Evolutionary conservation across 352 stramenopile species (phyloP), one percentile per base, ranked within the genome.

Genomic region (Globisporangium megalacanthum): DNA sequence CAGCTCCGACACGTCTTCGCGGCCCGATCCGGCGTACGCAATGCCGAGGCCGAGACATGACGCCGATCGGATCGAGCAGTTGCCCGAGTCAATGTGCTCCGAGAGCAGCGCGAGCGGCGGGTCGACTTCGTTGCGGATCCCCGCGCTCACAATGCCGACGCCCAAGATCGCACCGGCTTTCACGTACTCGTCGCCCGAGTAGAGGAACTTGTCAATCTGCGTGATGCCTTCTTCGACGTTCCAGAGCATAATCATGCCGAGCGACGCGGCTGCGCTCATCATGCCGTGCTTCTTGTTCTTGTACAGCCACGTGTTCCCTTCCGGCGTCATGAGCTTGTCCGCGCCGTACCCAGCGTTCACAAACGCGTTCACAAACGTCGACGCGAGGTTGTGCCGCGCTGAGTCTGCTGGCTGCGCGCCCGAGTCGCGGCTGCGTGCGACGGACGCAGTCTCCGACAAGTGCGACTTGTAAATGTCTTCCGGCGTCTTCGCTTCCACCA

Each of bases 261-360:
- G 77, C 41, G 96, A 99, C 14, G 97, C 97, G 2, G 97, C 95
- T 0, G 97, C 97, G 55, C 92, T 97, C 79, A 99, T 97, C 97
- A 99, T 99, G 53, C 97, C 97, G 64, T 99, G 96, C 74, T 99
- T 98, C 73, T 99, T 99, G 86, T 99, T 99, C 77, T 99, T 99
- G 82, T 99, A 99, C 31, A 99, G 69, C 97, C 97, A 99, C 52
- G 95, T 95, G 68, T 97, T 98, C 54, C 80, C 87, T 39, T 98
- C 92, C 0, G 89, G 88, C 0, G 88, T 96, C 71, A 97, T 89
- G 17, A 97, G 73, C 68, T 99, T 98, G 73, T 99, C 97, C 19
- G 94, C 96, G 59, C 96, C 86, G 73, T 99, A 99, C 3, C 96
- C 97, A 39, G 95, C 94, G 73, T 99, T 99, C 19, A 99, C 97